These are phyloP conservation scores for Phytophthora podocarpi DNA, from an alignment of 352 stramenopile genomes.

Conservation along the genomic window DNA sequence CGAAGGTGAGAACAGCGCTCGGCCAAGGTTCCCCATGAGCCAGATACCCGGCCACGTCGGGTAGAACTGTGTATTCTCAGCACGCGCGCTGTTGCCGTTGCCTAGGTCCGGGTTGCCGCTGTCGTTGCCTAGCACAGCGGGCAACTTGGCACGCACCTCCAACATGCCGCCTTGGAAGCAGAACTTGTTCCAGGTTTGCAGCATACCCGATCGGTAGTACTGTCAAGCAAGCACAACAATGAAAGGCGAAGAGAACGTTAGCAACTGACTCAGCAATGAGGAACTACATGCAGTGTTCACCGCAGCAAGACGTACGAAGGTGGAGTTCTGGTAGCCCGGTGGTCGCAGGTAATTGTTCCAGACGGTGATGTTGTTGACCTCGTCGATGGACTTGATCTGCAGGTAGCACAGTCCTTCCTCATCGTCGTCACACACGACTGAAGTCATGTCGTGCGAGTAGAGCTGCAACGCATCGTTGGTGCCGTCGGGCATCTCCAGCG, in stretches of 20 bases:
- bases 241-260: no score
- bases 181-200: slow-evolving; percentile 94
- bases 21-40: slow-evolving; percentile 95
- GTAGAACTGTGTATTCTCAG: slow-evolving; percentile 40
- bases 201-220: slow-evolving; percentile 74
- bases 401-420: slow-evolving; percentile 80
- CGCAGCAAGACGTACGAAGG: no score
- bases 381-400: slow-evolving; percentile 58
- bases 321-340: slow-evolving; percentile 49
- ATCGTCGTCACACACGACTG: slow-evolving; percentile 55
- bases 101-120: slow-evolving; percentile 57
- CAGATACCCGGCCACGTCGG: slow-evolving; percentile 95
- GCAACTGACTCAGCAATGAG: no score
- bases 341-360: slow-evolving; percentile 72
- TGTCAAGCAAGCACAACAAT: no score
- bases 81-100: slow-evolving; percentile 21
- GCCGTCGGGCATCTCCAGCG: slow-evolving; percentile 70
- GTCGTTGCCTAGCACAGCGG: slow-evolving; percentile 63
- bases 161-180: slow-evolving; percentile 92
- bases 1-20: slow-evolving; percentile 93
- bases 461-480: slow-evolving; percentile 74
- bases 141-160: slow-evolving; percentile 87
- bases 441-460: slow-evolving; percentile 77
- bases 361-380: slow-evolving; percentile 50
- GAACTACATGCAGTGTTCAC: no score